Evolutionary conservation across 108 stramenopile genomes (phyloP).

Genomic region (Poteriospumella lacustris): DNA sequence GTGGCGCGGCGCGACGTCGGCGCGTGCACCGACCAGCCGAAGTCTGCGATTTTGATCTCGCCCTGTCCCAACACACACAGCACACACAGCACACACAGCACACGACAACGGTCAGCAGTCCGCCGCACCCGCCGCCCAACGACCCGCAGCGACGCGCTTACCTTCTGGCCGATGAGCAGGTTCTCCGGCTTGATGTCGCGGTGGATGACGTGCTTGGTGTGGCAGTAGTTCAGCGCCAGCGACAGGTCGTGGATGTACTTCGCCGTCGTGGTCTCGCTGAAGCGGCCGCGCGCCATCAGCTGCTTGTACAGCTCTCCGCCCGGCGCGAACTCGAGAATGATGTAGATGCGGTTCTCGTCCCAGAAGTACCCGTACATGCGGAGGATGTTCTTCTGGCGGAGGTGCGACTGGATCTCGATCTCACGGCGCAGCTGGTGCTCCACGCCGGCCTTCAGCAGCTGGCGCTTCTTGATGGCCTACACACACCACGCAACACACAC

Average conservation of each 20-base stretch:
- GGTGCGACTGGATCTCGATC: slow-evolving; percentile 96
- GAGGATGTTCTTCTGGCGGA: slow-evolving; percentile 88
- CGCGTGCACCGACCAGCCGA: slow-evolving; percentile 98
- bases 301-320: slow-evolving; percentile 94
- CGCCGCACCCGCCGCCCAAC: background rate
- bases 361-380: slow-evolving; percentile 96
- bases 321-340: slow-evolving; percentile 92
- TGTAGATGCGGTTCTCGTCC: slow-evolving; percentile 89
- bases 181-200: slow-evolving; percentile 99
- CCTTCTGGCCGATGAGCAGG: slow-evolving; percentile 68
- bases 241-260: slow-evolving; percentile 79
- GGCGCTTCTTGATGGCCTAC: slow-evolving; percentile 89
- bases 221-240: slow-evolving; percentile 83
- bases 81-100: too few relatives aligned
- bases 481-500: background rate
- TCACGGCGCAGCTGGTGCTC: slow-evolving; percentile 96
- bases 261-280: slow-evolving; percentile 72
- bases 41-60: slow-evolving; percentile 98
- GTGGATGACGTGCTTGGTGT: slow-evolving; percentile 93
- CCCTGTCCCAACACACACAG: too few relatives aligned
- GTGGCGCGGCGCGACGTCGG: slow-evolving; percentile 39
- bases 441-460: slow-evolving; percentile 86
- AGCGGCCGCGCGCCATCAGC: slow-evolving; percentile 64
- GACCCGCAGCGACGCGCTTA: background rate
- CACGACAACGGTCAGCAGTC: background rate